Conservation (phyloP, 2,329 filamentous ascomycete genomes). For the Lachnellula cervina region DNA sequence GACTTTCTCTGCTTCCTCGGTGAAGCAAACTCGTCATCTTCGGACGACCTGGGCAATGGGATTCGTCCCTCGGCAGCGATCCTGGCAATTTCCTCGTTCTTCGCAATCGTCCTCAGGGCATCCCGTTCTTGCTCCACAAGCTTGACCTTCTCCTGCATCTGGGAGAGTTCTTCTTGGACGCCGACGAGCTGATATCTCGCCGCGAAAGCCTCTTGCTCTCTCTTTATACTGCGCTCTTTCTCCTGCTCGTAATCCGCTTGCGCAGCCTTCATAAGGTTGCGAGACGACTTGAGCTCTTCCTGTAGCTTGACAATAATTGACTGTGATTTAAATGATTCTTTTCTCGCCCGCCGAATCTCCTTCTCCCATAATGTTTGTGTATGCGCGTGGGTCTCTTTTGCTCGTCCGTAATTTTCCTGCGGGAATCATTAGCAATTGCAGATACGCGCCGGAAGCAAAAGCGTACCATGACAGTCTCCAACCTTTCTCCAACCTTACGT, state of each 20-base stretch:
- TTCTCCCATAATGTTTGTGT: slow-evolving; percentile 68
- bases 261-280: slow-evolving; percentile 45
- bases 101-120: slow-evolving; percentile 64
- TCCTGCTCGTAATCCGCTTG: slow-evolving; percentile 59
- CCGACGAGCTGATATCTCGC: slow-evolving; percentile 62
- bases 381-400: slow-evolving; percentile 64
- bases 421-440: slow-evolving; percentile 12
- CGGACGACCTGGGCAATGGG: slow-evolving; percentile 54
- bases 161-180: slow-evolving; percentile 61
- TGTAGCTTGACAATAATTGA: slow-evolving; percentile 66
- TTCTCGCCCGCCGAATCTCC: slow-evolving; percentile 63
- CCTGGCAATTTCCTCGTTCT: slow-evolving; percentile 68
- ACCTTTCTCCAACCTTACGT: slow-evolving; percentile 58
- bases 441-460: slow-evolving; percentile 24
- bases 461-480: slow-evolving; percentile 66
- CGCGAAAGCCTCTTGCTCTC: slow-evolving; percentile 66
- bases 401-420: slow-evolving; percentile 65
- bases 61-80: slow-evolving; percentile 69
- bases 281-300: slow-evolving; percentile 63
- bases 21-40: slow-evolving; percentile 58
- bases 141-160: slow-evolving; percentile 57
- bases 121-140: slow-evolving; percentile 70
- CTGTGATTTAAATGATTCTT: slow-evolving; percentile 72
- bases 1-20: slow-evolving; percentile 49
- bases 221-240: slow-evolving; percentile 53